A percentile compares a stretch with the other conserved stretches of the same genome.
Conservation (phyloP, 1,284 basidiomycete species). For the Melampsora americana region DNA sequence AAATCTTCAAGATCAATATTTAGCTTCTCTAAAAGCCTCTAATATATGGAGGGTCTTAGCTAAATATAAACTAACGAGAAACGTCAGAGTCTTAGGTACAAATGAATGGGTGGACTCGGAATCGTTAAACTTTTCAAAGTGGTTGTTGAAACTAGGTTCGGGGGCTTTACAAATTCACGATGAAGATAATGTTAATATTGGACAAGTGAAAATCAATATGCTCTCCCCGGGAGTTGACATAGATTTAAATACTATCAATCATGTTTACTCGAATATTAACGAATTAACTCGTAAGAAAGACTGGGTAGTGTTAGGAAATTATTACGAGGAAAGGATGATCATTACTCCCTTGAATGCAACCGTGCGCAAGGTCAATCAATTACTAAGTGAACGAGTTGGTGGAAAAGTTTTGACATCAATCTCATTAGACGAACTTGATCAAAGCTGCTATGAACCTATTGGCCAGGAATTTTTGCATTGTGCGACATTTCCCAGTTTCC, state of each 20-base stretch:
- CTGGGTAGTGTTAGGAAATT: neutral
- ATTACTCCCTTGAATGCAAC: too few relatives aligned
- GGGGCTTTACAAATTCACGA: too few relatives aligned
- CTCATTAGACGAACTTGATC: constrained; percentile 1
- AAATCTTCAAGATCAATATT: neutral
- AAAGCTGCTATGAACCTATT: neutral
- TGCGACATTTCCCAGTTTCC: neutral
- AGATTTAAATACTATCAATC: neutral
- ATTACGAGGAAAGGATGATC: neutral
- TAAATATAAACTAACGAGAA: too few relatives aligned
- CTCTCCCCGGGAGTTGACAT: too few relatives aligned
- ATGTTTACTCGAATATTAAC: neutral
- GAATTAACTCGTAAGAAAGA: neutral
- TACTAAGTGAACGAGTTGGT: neutral
- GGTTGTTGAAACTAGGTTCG: too few relatives aligned
- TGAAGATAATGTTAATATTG: too few relatives aligned
- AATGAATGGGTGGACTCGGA: too few relatives aligned
- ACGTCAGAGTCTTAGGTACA: too few relatives aligned
- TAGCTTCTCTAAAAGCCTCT: neutral
- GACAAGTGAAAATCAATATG: too few relatives aligned
- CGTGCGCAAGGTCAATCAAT: neutral
- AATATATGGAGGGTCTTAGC: neutral
- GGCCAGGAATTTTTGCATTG: too few relatives aligned
- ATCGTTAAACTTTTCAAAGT: too few relatives aligned
- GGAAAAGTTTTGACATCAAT: neutral